These are phyloP conservation scores for Pythium diclinum DNA, from an alignment of 352 stramenopile species.

Conservation along the genomic window DNA sequence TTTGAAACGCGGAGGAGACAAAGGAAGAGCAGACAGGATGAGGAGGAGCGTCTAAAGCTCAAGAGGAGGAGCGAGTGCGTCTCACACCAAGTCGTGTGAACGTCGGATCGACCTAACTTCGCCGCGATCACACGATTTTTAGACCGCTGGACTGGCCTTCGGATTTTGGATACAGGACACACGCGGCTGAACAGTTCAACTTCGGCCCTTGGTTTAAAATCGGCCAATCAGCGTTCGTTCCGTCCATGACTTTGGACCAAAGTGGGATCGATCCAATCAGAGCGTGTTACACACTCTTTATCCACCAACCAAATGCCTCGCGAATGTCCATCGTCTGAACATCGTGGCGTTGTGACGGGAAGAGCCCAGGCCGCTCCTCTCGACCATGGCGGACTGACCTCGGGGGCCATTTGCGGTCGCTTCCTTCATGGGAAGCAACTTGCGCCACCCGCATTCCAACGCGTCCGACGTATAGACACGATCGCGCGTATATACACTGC, in stretches of 20 bases:
- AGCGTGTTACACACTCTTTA: not conserved
- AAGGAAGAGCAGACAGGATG: not conserved
- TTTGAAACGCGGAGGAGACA: not conserved
- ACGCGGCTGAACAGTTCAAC: not conserved
- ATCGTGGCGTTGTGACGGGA: constrained; percentile 10
- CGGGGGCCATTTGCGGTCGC: not conserved
- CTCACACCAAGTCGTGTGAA: not conserved
- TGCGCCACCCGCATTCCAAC: not conserved
- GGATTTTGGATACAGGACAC: constrained; percentile 15
- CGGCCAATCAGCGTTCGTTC: constrained; percentile 7
- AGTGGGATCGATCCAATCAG: not conserved
- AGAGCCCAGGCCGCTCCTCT: not conserved
- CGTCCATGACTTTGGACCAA: not conserved
- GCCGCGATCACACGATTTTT: not conserved
- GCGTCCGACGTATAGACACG: not conserved
- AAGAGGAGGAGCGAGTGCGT: not conserved
- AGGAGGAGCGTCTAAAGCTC: not conserved
- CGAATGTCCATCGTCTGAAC: not conserved
- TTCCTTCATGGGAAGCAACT: not conserved
- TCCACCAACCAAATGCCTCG: not conserved
- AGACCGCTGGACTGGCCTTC: constrained; percentile 16
- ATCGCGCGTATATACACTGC: not conserved
- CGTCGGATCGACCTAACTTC: not conserved
- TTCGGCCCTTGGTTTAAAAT: not conserved
- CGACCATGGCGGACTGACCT: not conserved